Evolutionary conservation across 2,329 filamentous ascomycete genomes (phyloP).

Genomic region (Aspergillus sp.): DNA sequence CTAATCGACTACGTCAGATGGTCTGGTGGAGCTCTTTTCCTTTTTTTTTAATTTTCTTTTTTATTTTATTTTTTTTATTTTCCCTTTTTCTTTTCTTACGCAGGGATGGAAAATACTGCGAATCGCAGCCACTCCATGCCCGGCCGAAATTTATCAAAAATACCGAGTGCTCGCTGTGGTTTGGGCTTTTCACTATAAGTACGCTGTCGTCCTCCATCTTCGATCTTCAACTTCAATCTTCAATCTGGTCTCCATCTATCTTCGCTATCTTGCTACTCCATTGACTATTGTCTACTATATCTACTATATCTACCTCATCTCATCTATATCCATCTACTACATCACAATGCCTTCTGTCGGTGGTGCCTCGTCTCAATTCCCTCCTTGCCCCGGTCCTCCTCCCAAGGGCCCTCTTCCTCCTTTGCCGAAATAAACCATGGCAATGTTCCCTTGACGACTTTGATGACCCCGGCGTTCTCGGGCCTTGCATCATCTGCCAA

Average conservation of each 20-base stretch:
- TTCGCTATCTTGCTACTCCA: no score
- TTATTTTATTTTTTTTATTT: not conserved
- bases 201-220: no score
- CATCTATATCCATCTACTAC: conserved; percentile 1
- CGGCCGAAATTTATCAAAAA: no score
- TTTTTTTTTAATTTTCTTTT: conserved; percentile 2
- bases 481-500: conserved; percentile 1
- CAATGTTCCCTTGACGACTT: conserved; percentile 21
- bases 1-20: no score
- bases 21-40: not conserved
- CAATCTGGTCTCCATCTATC: no score
- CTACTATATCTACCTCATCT: not conserved
- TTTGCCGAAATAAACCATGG: conserved; percentile 29
- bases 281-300: not conserved
- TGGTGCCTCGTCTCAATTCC: conserved; percentile 29
- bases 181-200: no score
- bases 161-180: no score
- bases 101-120: no score
- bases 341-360: conserved; percentile 32
- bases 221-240: no score
- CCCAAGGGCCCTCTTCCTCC: conserved; percentile 36
- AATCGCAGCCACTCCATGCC: no score
- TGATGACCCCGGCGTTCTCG: conserved; percentile 26
- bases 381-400: conserved; percentile 35
- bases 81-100: no score